phyloP scores from a whole-genome alignment of 352 stramenopile genomes.

The Globisporangium abappressorium region DNA sequence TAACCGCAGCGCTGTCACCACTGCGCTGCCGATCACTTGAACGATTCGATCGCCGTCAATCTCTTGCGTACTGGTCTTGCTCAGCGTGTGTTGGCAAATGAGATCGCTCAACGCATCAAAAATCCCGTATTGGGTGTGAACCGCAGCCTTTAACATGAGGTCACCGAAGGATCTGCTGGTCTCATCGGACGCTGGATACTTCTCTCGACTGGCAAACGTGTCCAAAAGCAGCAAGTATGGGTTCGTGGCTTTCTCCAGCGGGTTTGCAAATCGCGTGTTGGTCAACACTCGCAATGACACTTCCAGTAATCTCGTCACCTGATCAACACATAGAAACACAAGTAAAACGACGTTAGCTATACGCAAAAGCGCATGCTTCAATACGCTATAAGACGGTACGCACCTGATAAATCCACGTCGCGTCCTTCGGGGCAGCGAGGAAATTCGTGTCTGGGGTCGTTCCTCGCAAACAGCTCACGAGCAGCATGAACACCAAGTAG shows the following conservation, averaged over 20 bases:
- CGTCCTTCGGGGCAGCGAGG: slow-evolving; percentile 30
- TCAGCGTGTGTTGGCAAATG: slow-evolving; percentile 20
- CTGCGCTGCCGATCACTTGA: slow-evolving; percentile 27
- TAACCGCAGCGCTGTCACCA: slow-evolving; percentile 21
- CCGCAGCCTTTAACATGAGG: slow-evolving; percentile 31
- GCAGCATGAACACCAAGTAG: slow-evolving; percentile 58
- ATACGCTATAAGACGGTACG: neutral
- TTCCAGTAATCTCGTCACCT: slow-evolving; percentile 41
- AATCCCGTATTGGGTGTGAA: slow-evolving; percentile 19
- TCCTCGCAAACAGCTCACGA: slow-evolving; percentile 50
- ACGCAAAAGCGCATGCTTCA: neutral
- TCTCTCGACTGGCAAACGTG: slow-evolving; percentile 32
- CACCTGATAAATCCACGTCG: slow-evolving; percentile 44
- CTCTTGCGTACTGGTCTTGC: neutral
- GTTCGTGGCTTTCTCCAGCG: slow-evolving; percentile 26
- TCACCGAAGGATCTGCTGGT: slow-evolving; percentile 14
- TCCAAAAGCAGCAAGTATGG: slow-evolving; percentile 53
- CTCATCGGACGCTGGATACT: slow-evolving; percentile 24
- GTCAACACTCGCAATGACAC: slow-evolving; percentile 38
- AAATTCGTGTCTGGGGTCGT: slow-evolving; percentile 18
- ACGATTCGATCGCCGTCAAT: slow-evolving; percentile 25
- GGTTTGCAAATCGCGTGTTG: slow-evolving; percentile 12
- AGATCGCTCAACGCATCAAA: slow-evolving; percentile 37
- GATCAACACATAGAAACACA: neutral
- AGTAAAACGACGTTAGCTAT: neutral